Conservation (phyloP, 139 green algal genomes). For the Volvox reticuliferus region DNA sequence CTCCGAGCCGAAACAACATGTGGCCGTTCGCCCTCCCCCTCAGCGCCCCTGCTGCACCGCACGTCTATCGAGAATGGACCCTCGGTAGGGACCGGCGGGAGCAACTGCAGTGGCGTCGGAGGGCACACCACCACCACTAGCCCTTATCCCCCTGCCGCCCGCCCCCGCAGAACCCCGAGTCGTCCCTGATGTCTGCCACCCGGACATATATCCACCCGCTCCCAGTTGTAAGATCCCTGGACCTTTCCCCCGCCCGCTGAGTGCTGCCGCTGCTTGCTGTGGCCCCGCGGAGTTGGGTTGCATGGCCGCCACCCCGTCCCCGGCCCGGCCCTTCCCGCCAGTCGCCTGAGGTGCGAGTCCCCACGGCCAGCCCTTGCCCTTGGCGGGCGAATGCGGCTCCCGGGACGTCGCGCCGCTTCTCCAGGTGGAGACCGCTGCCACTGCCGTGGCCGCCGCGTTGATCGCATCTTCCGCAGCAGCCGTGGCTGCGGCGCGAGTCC, state of each 20-base stretch:
- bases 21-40: too few relatives aligned
- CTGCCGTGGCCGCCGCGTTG: neutral
- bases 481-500: neutral
- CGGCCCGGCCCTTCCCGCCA: neutral
- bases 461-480: neutral
- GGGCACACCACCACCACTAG: too few relatives aligned
- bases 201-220: neutral
- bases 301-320: neutral
- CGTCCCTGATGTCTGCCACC: neutral
- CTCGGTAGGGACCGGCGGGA: neutral
- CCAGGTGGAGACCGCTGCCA: neutral
- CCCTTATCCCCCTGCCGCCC: neutral
- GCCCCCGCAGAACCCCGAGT: too few relatives aligned
- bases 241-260: neutral
- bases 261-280: neutral
- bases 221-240: neutral
- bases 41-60: neutral
- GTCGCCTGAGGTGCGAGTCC: neutral
- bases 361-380: neutral
- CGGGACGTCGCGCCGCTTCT: neutral
- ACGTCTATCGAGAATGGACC: constrained; percentile 20
- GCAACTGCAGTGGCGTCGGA: too few relatives aligned
- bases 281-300: neutral
- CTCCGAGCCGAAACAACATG: too few relatives aligned
- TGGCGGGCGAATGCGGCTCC: neutral